Conservation (phyloP, 139 green algal genomes). For the Nannochloris sp. region DNA sequence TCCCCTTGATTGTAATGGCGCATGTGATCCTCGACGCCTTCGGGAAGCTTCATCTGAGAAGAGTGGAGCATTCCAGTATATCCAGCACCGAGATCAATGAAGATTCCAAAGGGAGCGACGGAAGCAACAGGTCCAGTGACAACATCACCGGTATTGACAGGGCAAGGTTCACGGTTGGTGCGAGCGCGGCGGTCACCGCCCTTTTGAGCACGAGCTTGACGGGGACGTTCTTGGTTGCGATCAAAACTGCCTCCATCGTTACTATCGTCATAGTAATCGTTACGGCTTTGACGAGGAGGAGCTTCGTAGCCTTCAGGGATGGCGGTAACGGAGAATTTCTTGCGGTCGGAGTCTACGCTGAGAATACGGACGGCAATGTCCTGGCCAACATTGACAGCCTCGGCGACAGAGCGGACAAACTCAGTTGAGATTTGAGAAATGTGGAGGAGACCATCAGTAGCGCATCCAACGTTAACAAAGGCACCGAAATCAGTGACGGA, state of each 20-base stretch:
- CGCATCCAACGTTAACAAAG: constrained; percentile 88
- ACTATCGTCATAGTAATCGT: constrained; percentile 29
- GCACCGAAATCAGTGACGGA: constrained; percentile 65
- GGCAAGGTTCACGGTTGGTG: neutral
- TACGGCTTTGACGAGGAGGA: constrained; percentile 9
- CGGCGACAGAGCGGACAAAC: constrained; percentile 37
- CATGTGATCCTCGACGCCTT: constrained; percentile 15
- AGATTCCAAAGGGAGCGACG: constrained; percentile 50
- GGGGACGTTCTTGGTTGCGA: neutral
- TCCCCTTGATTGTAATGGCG: constrained; percentile 32
- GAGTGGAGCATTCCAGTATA: constrained; percentile 61
- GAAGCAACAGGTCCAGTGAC: constrained; percentile 50
- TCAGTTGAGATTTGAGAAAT: constrained; percentile 77
- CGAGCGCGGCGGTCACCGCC: neutral
- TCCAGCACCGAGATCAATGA: constrained; percentile 59
- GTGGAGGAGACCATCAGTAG: constrained; percentile 86
- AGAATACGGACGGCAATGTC: constrained; percentile 45
- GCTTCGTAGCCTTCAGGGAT: constrained; percentile 21
- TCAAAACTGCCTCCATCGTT: neutral
- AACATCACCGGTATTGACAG: constrained; percentile 34
- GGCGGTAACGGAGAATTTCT: constrained; percentile 42
- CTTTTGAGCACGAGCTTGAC: neutral
- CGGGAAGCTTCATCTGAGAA: constrained; percentile 43
- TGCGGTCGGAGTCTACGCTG: constrained; percentile 35
- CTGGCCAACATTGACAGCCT: constrained; percentile 39